Conservation (phyloP, 2,329 filamentous ascomycete genomes). For the Ophiostoma quercus region DNA sequence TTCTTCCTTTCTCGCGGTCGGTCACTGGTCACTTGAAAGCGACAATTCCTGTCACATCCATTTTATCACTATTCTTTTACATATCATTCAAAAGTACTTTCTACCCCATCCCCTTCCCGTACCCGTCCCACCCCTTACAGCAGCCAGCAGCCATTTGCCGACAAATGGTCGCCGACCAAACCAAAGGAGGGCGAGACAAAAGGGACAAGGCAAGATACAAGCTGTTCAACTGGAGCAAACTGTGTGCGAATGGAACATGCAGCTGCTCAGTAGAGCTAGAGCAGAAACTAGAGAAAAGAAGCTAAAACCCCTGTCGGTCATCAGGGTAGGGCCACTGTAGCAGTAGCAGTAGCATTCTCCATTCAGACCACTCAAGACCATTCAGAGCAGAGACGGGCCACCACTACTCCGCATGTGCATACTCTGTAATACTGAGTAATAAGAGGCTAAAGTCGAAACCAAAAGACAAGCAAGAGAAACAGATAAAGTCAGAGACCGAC, state of each 20-base stretch:
- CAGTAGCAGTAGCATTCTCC: neutral
- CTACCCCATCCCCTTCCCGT: conserved; percentile 13
- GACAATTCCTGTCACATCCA: no score
- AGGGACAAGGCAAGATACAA: neutral
- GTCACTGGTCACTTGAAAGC: neutral
- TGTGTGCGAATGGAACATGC: conserved; percentile 10
- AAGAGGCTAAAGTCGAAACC: neutral
- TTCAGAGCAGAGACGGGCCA: neutral
- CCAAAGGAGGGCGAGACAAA: conserved; percentile 14
- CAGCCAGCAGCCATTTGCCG: conserved; percentile 5
- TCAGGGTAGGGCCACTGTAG: conserved; percentile 6
- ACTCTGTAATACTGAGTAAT: neutral
- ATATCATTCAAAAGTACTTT: neutral
- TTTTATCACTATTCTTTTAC: neutral
- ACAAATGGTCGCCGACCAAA: conserved; percentile 14
- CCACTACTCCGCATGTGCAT: neutral
- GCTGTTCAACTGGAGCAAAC: neutral
- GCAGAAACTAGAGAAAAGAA: no score
- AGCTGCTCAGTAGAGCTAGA: neutral
- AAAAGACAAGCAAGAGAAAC: neutral
- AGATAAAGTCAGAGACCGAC: no score
- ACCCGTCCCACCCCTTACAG: conserved; percentile 8
- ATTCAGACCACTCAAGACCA: neutral
- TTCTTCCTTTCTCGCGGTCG: conserved; percentile 1
- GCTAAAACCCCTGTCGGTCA: conserved; percentile 12